phyloP scores from a whole-genome alignment of 2,329 filamentous ascomycete species.

The Fusarium staphyleae region DNA sequence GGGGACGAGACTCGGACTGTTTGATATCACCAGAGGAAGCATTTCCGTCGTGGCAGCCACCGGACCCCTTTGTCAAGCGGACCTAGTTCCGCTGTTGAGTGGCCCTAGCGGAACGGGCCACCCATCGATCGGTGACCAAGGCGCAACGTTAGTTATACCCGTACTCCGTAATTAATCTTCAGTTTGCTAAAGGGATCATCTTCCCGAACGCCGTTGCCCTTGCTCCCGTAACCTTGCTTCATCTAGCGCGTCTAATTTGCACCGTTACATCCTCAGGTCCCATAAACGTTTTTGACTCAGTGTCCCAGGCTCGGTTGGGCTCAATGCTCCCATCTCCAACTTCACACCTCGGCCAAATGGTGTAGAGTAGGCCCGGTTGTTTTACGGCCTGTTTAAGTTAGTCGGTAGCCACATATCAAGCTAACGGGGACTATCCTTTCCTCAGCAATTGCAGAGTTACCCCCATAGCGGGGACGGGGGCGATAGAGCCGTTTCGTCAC shows the following conservation, averaged over 20 bases:
- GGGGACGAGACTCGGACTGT: conserved; percentile 11
- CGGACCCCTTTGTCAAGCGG: conserved; percentile 9
- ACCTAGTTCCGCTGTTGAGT: neutral
- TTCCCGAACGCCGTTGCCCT: neutral
- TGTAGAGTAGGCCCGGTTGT: neutral
- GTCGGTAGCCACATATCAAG: too few relatives aligned
- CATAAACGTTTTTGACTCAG: too few relatives aligned
- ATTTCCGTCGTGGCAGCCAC: neutral
- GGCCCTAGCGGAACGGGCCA: neutral
- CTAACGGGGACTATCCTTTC: neutral
- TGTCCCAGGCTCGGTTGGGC: too few relatives aligned
- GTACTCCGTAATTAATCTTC: too few relatives aligned
- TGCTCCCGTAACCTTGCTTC: conserved; percentile 18
- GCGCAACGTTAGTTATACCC: too few relatives aligned
- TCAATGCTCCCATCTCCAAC: too few relatives aligned
- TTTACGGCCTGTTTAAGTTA: neutral
- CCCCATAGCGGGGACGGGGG: conserved; percentile 8
- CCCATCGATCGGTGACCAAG: too few relatives aligned
- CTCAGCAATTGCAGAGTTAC: conserved; percentile 5
- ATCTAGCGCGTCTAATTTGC: too few relatives aligned
- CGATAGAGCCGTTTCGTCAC: conserved; percentile 20
- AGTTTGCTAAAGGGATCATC: too few relatives aligned
- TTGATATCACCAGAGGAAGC: neutral
- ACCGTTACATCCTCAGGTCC: neutral
- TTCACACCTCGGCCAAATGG: neutral